Conservation (phyloP, 2,329 filamentous ascomycete genomes). For the Stagonosporopsis rhizophila region DNA sequence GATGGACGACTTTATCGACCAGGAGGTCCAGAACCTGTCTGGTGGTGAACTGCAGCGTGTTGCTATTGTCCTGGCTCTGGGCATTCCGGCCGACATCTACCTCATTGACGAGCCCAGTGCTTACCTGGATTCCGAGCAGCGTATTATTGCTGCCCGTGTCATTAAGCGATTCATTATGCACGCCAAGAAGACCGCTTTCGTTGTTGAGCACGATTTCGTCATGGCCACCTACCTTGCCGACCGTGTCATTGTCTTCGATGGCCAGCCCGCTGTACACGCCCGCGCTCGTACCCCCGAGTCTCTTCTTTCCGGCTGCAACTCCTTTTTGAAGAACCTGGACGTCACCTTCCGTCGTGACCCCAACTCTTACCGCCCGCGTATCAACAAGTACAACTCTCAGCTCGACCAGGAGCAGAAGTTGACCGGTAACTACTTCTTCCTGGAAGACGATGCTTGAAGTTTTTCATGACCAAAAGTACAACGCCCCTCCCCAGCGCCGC, state of each 20-base stretch:
- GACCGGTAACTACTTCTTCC: constrained; percentile 95
- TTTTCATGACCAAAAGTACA: constrained; percentile 61
- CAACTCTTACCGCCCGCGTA: constrained; percentile 93
- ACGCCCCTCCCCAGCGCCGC: constrained; percentile 43
- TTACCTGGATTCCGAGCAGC: constrained; percentile 98
- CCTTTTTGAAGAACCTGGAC: constrained; percentile 93
- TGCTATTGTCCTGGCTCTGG: constrained; percentile 94
- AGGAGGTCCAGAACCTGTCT: constrained; percentile 98
- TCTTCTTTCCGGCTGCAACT: constrained; percentile 93
- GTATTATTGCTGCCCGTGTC: constrained; percentile 94
- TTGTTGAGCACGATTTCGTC: constrained; percentile 99
- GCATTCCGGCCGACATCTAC: constrained; percentile 96
- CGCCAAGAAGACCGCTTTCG: constrained; percentile 98
- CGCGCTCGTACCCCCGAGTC: constrained; percentile 91
- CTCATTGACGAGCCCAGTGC: constrained; percentile 87
- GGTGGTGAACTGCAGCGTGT: constrained; percentile 99
- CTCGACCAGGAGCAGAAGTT: constrained; percentile 98
- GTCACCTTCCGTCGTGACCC: constrained; percentile 99
- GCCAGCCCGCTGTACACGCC: constrained; percentile 85
- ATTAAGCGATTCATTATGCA: constrained; percentile 99
- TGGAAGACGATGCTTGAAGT: constrained; percentile 84
- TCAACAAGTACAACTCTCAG: constrained; percentile 97
- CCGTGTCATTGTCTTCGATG: constrained; percentile 98
- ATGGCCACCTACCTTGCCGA: constrained; percentile 87
- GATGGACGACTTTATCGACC: constrained; percentile 98